These are phyloP conservation scores for Aspergillus bridgeri DNA, from an alignment of 495 filamentous ascomycete species.

Conservation along the genomic window DNA sequence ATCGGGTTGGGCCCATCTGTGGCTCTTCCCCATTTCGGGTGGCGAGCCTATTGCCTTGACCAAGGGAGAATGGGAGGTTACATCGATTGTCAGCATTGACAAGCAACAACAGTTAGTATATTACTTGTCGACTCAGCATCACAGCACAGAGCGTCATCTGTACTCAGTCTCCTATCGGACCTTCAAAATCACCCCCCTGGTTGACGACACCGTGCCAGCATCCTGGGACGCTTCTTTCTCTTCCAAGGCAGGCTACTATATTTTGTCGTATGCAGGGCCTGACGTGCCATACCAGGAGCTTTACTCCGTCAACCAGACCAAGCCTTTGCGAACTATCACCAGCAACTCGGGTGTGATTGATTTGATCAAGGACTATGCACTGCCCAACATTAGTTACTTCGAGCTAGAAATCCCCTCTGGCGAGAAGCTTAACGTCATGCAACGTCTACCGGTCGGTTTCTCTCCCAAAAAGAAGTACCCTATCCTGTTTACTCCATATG, in stretches of 20 bases:
- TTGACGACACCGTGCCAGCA: slow-evolving; percentile 16
- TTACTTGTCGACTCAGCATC: slow-evolving; percentile 19
- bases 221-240: slow-evolving; percentile 22
- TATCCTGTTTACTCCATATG: slow-evolving; percentile 18
- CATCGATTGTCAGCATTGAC: slow-evolving; percentile 15
- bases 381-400: slow-evolving; percentile 19
- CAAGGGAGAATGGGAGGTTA: slow-evolving; percentile 18
- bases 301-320: slow-evolving; percentile 10
- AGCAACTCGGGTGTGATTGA: slow-evolving; percentile 11
- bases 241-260: slow-evolving; percentile 13
- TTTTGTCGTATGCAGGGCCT: slow-evolving; percentile 15
- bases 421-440: slow-evolving; percentile 20
- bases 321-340: slow-evolving; percentile 17
- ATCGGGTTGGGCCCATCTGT: slow-evolving; percentile 19
- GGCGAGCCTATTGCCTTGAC: slow-evolving; percentile 15
- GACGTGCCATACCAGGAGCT: slow-evolving; percentile 22
- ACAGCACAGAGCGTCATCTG: slow-evolving; percentile 19
- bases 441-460: slow-evolving; percentile 14
- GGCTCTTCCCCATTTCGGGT: slow-evolving; percentile 14
- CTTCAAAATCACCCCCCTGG: slow-evolving; percentile 13
- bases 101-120: slow-evolving; percentile 13
- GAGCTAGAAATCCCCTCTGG: slow-evolving; percentile 13
- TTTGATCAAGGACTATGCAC: slow-evolving; percentile 10
- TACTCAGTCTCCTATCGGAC: slow-evolving; percentile 19
- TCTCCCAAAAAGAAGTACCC: slow-evolving; percentile 17